A percentile compares a stretch with the other conserved stretches of the same genome.
phyloP scores from a whole-genome alignment of 352 stramenopile species.

The Saprolegnia diclina region DNA sequence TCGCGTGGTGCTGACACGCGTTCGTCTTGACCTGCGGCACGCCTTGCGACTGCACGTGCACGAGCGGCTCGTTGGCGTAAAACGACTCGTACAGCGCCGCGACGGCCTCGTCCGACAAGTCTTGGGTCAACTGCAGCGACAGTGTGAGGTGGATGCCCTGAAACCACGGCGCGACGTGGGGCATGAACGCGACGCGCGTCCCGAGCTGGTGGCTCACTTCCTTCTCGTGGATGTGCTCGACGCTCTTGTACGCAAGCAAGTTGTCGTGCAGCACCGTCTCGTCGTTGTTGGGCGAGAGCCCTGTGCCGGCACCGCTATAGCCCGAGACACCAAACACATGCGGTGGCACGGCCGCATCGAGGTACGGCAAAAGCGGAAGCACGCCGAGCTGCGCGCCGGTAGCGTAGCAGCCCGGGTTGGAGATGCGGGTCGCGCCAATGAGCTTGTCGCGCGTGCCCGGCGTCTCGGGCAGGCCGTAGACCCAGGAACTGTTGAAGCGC shows the following conservation, averaged over 20 bases:
- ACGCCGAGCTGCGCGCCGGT: constrained; percentile 74
- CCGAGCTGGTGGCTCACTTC: constrained; percentile 81
- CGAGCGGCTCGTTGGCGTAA: constrained; percentile 79
- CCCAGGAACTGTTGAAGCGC: constrained; percentile 81
- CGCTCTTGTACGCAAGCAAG: constrained; percentile 87
- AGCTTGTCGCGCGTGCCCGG: constrained; percentile 53
- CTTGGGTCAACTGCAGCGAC: constrained; percentile 60
- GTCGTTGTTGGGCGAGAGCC: constrained; percentile 78
- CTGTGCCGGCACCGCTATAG: constrained; percentile 83
- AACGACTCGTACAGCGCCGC: constrained; percentile 71
- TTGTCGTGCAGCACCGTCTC: constrained; percentile 73
- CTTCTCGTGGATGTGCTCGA: constrained; percentile 86
- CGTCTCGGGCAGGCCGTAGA: constrained; percentile 81
- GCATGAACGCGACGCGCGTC: constrained; percentile 88
- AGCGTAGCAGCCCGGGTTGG: constrained; percentile 86
- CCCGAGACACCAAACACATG: constrained; percentile 85
- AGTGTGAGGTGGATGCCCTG: constrained; percentile 91
- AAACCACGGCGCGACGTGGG: constrained; percentile 90
- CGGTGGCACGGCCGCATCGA: constrained; percentile 59
- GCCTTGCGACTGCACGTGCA: constrained; percentile 58
- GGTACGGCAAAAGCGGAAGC: constrained; percentile 64
- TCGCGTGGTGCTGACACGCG: constrained; percentile 61
- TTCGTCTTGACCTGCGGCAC: constrained; percentile 80
- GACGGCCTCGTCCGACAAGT: constrained; percentile 60
- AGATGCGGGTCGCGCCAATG: constrained; percentile 65